Evolutionary conservation across 1,284 basidiomycete species (phyloP).

Genomic region (Apiotrichum veenhuisii): DNA sequence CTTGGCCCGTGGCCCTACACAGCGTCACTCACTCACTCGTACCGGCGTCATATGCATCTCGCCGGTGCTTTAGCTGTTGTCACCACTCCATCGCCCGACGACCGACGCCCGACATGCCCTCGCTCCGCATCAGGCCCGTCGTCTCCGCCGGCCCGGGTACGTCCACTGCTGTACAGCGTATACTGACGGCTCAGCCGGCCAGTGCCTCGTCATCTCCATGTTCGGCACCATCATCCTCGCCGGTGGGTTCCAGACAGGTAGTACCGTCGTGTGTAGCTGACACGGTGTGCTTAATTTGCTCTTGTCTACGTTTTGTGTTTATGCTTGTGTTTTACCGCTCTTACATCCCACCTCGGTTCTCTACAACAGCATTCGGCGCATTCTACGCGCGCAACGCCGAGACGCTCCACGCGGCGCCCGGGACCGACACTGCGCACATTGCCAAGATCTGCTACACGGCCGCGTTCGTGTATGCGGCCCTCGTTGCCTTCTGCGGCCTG

Average conservation of each 20-base stretch:
- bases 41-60: not conserved
- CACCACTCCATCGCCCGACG: not conserved
- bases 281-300: too few species aligned
- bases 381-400: slow-evolving; percentile 46
- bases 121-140: slow-evolving; percentile 43
- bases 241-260: slow-evolving; percentile 28
- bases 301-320: too few species aligned
- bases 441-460: slow-evolving; percentile 54
- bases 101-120: too few species aligned
- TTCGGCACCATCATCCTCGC: slow-evolving; percentile 56
- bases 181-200: slow-evolving; percentile 47
- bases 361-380: slow-evolving; percentile 36
- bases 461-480: slow-evolving; percentile 53
- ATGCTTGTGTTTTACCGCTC: too few species aligned
- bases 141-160: slow-evolving; percentile 50
- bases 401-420: slow-evolving; percentile 53
- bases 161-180: not conserved
- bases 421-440: slow-evolving; percentile 49
- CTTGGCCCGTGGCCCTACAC: not conserved
- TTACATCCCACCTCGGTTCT: too few species aligned
- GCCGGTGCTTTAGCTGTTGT: not conserved
- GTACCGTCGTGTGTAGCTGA: not conserved
- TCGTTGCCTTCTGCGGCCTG: slow-evolving; percentile 54
- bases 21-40: not conserved
- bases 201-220: slow-evolving; percentile 55